Conservation (phyloP, 345 rosid genomes). For the Kernera saxatilis region DNA sequence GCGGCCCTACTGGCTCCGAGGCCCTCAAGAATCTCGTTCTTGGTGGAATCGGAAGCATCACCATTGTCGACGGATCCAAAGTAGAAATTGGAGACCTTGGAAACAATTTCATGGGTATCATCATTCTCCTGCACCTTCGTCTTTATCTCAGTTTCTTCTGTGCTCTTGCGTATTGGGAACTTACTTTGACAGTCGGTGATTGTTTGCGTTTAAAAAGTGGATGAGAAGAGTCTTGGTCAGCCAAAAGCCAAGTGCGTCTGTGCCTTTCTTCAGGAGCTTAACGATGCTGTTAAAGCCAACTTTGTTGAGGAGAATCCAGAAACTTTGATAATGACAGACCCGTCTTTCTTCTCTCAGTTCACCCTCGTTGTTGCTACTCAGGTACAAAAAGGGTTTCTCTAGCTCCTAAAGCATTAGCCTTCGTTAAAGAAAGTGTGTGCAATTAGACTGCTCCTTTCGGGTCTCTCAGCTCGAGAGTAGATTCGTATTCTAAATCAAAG, state of each 20-base stretch:
- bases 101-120: slow-evolving; percentile 85
- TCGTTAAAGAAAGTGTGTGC: not conserved
- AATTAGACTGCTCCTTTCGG: not conserved
- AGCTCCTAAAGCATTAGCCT: not conserved
- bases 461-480: not conserved
- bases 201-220: slow-evolving; percentile 42
- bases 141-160: not conserved
- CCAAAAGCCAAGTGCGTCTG: slow-evolving; percentile 87
- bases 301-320: slow-evolving; percentile 78
- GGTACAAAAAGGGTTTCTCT: slow-evolving; percentile 33
- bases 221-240: slow-evolving; percentile 70
- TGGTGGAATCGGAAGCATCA: slow-evolving; percentile 92
- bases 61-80: slow-evolving; percentile 83
- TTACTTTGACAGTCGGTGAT: slow-evolving; percentile 3
- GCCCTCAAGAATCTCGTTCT: slow-evolving; percentile 89
- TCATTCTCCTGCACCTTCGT: too few relatives aligned
- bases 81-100: slow-evolving; percentile 88
- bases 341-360: slow-evolving; percentile 80
- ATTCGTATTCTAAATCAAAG: not conserved
- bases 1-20: slow-evolving; percentile 97
- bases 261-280: slow-evolving; percentile 85
- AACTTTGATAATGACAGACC: slow-evolving; percentile 50
- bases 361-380: slow-evolving; percentile 90
- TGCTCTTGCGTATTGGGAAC: not conserved
- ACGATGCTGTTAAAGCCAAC: slow-evolving; percentile 78